These are phyloP conservation scores for Mycena belliarum DNA, from an alignment of 768 basidiomycete genomes.

Conservation along the genomic window DNA sequence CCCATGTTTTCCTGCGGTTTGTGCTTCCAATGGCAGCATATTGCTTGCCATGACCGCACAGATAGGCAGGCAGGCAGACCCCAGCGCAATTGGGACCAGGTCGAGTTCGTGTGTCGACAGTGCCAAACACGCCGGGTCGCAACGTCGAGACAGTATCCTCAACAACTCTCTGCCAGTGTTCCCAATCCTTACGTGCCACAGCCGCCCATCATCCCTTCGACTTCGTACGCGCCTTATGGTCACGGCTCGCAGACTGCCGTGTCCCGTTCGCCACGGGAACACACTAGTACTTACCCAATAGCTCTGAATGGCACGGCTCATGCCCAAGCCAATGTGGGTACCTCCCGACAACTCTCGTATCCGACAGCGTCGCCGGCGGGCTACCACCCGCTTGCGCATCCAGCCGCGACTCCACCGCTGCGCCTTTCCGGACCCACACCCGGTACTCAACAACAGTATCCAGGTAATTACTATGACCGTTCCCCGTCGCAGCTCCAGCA, in stretches of 20 bases:
- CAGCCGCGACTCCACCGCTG: constrained; percentile 4
- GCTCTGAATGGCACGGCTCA: constrained; percentile 9
- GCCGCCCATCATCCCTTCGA: neutral
- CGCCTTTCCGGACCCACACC: neutral
- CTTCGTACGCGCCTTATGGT: constrained; percentile 5
- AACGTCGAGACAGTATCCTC: neutral
- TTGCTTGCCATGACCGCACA: constrained; percentile 74
- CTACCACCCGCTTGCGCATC: constrained; percentile 5
- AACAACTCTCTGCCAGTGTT: neutral
- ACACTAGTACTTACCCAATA: constrained; percentile 1
- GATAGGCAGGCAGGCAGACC: constrained; percentile 66
- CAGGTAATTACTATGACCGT: neutral
- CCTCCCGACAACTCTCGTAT: neutral
- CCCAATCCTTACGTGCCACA: neutral
- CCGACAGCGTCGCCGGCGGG: neutral
- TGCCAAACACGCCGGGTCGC: constrained; percentile 41
- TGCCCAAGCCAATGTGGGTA: neutral
- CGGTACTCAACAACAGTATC: neutral
- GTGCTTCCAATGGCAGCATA: constrained; percentile 91
- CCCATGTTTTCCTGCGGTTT: constrained; percentile 81
- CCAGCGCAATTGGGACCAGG: constrained; percentile 81
- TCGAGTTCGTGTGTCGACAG: constrained; percentile 74
- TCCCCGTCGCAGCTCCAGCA: constrained; percentile 1
- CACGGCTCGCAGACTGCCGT: neutral
- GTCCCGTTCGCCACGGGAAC: neutral